A percentile compares a stretch with the other conserved stretches of the same genome.
These are phyloP conservation scores for Pythium volutum DNA, from an alignment of 352 stramenopile species.

Conservation along the genomic window DNA sequence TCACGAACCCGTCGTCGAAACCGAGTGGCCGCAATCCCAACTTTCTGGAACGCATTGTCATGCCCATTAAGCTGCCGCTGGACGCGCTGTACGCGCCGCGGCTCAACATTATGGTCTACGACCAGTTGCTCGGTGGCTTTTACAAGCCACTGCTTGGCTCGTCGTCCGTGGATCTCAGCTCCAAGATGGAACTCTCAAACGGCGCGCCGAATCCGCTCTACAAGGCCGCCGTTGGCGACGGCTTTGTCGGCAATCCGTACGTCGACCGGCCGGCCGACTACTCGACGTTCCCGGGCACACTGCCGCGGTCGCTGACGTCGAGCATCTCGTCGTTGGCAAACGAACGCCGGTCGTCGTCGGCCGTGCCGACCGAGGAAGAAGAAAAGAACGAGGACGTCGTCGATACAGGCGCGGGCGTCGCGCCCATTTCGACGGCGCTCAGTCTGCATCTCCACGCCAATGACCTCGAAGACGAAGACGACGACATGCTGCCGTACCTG, in stretches of 20 bases:
- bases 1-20: conserved; percentile 75
- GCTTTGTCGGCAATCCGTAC: conserved; percentile 53
- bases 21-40: conserved; percentile 83
- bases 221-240: conserved; percentile 35
- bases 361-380: conserved; percentile 3
- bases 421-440: neutral
- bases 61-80: conserved; percentile 79
- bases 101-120: conserved; percentile 83
- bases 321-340: neutral
- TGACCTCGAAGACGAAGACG: conserved; percentile 42
- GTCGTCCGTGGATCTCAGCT: conserved; percentile 65
- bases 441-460: conserved; percentile 24
- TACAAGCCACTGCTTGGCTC: conserved; percentile 79
- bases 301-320: conserved; percentile 15
- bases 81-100: conserved; percentile 83
- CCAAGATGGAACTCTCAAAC: conserved; percentile 72
- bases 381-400: conserved; percentile 7
- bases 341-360: neutral
- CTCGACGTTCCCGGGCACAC: conserved; percentile 51
- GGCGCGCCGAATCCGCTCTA: conserved; percentile 60
- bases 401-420: conserved; percentile 19
- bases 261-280: conserved; percentile 56
- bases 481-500: conserved; percentile 70
- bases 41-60: conserved; percentile 83
- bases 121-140: conserved; percentile 82